These are phyloP conservation scores for Neofusicoccum parvum DNA, from an alignment of 2,329 filamentous ascomycete genomes.

Conservation along the genomic window DNA sequence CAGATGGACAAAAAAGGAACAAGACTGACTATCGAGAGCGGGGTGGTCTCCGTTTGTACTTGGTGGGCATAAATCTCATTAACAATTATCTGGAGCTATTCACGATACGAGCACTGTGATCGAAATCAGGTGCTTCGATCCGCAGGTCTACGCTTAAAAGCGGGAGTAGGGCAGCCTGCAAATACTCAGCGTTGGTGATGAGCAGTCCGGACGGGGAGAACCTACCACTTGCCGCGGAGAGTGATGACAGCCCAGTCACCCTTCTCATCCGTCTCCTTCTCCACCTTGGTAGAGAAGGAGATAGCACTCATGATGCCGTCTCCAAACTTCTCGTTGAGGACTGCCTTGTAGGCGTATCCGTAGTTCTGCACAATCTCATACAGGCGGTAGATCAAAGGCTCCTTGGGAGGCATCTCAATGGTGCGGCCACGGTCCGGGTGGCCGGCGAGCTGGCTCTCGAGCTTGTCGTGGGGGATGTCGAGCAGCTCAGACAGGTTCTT, in stretches of 20 bases:
- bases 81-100: slow-evolving; percentile 4
- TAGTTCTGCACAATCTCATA: slow-evolving; percentile 98
- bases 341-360: slow-evolving; percentile 91
- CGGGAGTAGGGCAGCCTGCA: slow-evolving; percentile 52
- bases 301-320: slow-evolving; percentile 96
- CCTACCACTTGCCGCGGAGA: slow-evolving; percentile 79
- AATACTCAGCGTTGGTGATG: slow-evolving; percentile 22
- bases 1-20: too few relatives aligned
- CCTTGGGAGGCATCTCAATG: slow-evolving; percentile 80
- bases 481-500: slow-evolving; percentile 68
- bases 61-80: background rate
- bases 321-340: slow-evolving; percentile 85
- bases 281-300: slow-evolving; percentile 84
- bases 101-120: background rate
- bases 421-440: slow-evolving; percentile 81
- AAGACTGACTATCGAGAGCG: too few relatives aligned
- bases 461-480: slow-evolving; percentile 56
- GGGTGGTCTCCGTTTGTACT: background rate
- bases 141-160: slow-evolving; percentile 37
- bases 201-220: slow-evolving; percentile 2
- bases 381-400: slow-evolving; percentile 85
- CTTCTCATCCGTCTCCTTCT: slow-evolving; percentile 87
- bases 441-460: slow-evolving; percentile 66
- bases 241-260: slow-evolving; percentile 88
- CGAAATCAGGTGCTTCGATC: background rate